phyloP scores from a whole-genome alignment of 768 basidiomycete genomes.

The Russula foetens region DNA sequence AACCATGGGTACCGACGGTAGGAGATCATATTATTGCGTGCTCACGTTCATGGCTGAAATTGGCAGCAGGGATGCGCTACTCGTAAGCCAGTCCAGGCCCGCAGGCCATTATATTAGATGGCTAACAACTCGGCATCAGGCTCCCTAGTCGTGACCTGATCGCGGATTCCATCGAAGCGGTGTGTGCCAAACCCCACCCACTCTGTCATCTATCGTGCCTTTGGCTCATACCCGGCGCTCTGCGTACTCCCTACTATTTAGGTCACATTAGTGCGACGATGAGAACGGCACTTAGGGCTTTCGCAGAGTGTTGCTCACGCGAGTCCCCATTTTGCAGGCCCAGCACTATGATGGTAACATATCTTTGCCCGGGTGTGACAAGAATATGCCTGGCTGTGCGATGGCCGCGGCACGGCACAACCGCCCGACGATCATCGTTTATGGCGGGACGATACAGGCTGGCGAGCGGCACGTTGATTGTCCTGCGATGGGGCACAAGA shows the following conservation, averaged over 20 bases:
- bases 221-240: neutral
- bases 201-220: neutral
- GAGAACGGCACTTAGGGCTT: neutral
- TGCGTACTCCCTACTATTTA: conserved; percentile 20
- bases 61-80: conserved; percentile 69
- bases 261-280: conserved; percentile 44
- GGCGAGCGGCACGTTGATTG: conserved; percentile 76
- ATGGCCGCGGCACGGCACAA: conserved; percentile 85
- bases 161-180: conserved; percentile 83
- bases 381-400: conserved; percentile 88
- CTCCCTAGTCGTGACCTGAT: conserved; percentile 85
- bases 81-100: conserved; percentile 43
- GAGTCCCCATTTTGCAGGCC: conserved; percentile 36
- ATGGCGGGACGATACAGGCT: conserved; percentile 75
- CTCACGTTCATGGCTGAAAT: neutral
- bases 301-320: neutral
- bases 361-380: conserved; percentile 82
- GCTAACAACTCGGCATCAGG: conserved; percentile 29
- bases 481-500: conserved; percentile 64
- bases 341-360: conserved; percentile 89
- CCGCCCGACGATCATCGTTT: conserved; percentile 80
- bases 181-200: conserved; percentile 27
- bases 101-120: neutral
- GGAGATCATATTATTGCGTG: conserved; percentile 19
- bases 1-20: conserved; percentile 84